Evolutionary conservation across 345 rosid genomes (phyloP).

Genomic region (Lepidium sativum): DNA sequence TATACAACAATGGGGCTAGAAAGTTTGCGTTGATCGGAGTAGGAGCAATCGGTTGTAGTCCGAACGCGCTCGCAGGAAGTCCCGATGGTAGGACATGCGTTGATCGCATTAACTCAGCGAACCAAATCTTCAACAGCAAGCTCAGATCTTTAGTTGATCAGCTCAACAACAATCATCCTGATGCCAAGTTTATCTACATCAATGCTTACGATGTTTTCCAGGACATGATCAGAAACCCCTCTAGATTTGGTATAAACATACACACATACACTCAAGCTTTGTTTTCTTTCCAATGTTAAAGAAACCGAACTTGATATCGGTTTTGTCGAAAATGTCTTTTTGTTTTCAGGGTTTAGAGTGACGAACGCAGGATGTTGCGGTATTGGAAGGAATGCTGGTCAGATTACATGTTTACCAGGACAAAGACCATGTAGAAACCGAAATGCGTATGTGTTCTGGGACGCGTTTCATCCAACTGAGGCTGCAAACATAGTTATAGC

Average conservation of each 20-base stretch:
- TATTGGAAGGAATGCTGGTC: slow-evolving; percentile 70
- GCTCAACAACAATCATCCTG: slow-evolving; percentile 39
- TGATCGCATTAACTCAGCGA: slow-evolving; percentile 37
- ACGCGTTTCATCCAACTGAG: slow-evolving; percentile 63
- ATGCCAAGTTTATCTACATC: slow-evolving; percentile 39
- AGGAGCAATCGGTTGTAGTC: slow-evolving; percentile 77
- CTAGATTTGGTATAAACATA: slow-evolving; percentile 19
- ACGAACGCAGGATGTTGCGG: slow-evolving; percentile 69
- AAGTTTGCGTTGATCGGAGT: slow-evolving; percentile 45
- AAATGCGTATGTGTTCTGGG: slow-evolving; percentile 58
- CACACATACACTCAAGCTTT: not conserved
- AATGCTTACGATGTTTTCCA: slow-evolving; percentile 65
- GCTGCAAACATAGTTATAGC: slow-evolving; percentile 47
- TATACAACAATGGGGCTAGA: slow-evolving; percentile 55
- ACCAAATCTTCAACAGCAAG: slow-evolving; percentile 40
- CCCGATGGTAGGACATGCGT: slow-evolving; percentile 34
- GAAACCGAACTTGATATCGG: not conserved
- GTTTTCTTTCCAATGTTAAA: not conserved
- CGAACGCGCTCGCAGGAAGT: slow-evolving; percentile 34
- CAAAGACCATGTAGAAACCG: slow-evolving; percentile 53
- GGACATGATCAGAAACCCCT: slow-evolving; percentile 33
- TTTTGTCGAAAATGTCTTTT: not conserved
- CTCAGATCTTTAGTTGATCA: slow-evolving; percentile 42
- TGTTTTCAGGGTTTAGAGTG: slow-evolving; percentile 41
- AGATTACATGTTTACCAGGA: slow-evolving; percentile 62